Base-by-base conservation (phyloP, 306 rosid genomes). In the Prunus mume region DNA sequence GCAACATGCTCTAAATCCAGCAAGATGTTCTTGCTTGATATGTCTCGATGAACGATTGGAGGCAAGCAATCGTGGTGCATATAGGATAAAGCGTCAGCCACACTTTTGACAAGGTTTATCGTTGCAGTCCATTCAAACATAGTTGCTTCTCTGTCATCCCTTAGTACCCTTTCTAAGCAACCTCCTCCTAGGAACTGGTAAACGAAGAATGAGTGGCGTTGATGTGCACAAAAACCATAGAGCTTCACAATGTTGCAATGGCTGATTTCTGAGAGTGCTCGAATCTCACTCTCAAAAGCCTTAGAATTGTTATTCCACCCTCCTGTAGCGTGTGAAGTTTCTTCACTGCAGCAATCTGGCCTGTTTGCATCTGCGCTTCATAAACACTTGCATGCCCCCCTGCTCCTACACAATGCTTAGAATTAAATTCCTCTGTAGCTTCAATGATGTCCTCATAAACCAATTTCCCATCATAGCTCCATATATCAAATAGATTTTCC, bases 301-400 rank as follows among this genome's bases (percentile, higher is more conserved):
- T 49, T 76, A 15, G 13, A 20, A 38, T 71, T 19, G 58, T 50
- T 12, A 62, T 70, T 50, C 12, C 20, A 12, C 67, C 18, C 14
- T 78, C 77, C 27, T 64, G 49, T 13, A 50, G 22, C 2, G 25
- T 38, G 71, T 78, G 76, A 7, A 78, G 34, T 71, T 54, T 78
- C 76, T 78, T 78, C 49, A 78, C 67, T 3, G 72, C 77, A 62
- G 76, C 76, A 46, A 71, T 67, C 46, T 63, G 73, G 19, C 78
- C 58, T 30, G 74, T 76, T 20, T 52, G 78, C 18, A 82, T 5
- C 58, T 34, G 12, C 14, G 72, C 82, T 60, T 52, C 77, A n/a
- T 77, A 82, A 77, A 63, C 77, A 38, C 58, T 63, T 30, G 76
- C 82, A 65, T 38, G 22, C 11, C 82, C 72, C 27, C 82, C 82